A percentile compares a stretch with the other conserved stretches of the same genome.
phyloP scores from a whole-genome alignment of 192 early-diverging fungal genomes.

The Phycomyces blakesleeanus region DNA sequence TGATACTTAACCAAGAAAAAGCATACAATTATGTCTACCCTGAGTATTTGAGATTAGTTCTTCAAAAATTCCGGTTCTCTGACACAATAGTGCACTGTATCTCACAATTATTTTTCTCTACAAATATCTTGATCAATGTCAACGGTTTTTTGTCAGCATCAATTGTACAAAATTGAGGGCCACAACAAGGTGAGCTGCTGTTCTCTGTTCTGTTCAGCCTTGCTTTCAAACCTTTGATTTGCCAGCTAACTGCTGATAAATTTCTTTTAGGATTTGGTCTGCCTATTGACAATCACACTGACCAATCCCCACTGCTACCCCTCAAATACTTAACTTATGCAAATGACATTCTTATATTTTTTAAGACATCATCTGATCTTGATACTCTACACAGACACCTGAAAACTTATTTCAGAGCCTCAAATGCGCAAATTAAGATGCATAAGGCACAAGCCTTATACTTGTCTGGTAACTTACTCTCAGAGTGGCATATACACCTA shows the following conservation, averaged over 20 bases:
- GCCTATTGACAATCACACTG: not conserved
- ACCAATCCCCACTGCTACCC: not conserved
- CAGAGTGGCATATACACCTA: no score
- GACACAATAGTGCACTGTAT: not conserved
- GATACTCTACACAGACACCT: not conserved
- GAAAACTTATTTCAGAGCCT: not conserved
- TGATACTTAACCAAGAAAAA: constrained; percentile 22
- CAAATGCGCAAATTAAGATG: constrained; percentile 4
- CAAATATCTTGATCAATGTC: constrained; percentile 10
- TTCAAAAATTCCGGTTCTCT: constrained; percentile 7
- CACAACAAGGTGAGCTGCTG: constrained; percentile 30
- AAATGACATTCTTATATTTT: constrained; percentile 13
- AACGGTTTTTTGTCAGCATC: constrained; percentile 2
- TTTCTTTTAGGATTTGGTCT: not conserved
- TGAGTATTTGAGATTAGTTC: not conserved
- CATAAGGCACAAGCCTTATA: not conserved
- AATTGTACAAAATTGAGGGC: constrained; percentile 13
- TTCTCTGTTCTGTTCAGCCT: constrained; percentile 22
- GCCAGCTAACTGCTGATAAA: not conserved
- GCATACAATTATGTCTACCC: constrained; percentile 17
- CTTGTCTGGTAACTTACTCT: not conserved
- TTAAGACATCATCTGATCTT: not conserved
- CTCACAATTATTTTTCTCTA: constrained; percentile 3
- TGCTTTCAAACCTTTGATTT: constrained; percentile 23
- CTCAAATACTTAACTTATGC: constrained; percentile 7